These are phyloP conservation scores for Keqinozyma sinolaborantium DNA, from an alignment of 1,139 yeast genomes.

Conservation along the genomic window DNA sequence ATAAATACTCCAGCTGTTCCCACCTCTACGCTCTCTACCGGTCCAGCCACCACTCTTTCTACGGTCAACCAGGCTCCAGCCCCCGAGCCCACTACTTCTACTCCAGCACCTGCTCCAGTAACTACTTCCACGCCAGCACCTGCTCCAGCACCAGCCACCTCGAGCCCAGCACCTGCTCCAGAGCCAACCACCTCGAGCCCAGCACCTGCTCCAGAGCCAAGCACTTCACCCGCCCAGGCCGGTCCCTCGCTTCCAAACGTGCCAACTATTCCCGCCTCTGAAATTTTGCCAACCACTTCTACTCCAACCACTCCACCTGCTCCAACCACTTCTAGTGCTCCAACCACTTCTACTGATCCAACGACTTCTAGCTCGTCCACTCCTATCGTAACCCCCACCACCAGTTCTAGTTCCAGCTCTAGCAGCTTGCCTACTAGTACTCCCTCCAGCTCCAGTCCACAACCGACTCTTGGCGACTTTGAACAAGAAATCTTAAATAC, in stretches of 20 bases:
- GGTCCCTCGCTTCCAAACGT: conserved; percentile 17
- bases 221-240: conserved; percentile 3
- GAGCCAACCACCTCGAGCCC: conserved; percentile 7
- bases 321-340: conserved; percentile 7
- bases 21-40: conserved; percentile 9
- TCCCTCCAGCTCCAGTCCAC: conserved; percentile 9
- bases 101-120: conserved; percentile 12
- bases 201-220: conserved; percentile 5
- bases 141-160: conserved; percentile 7
- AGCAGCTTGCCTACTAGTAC: conserved; percentile 11
- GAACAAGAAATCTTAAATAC: conserved; percentile 37
- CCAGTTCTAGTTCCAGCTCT: conserved; percentile 9
- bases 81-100: conserved; percentile 6
- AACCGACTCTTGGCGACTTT: conserved; percentile 16
- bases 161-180: conserved; percentile 7
- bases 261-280: conserved; percentile 16
- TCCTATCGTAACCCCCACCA: conserved; percentile 11
- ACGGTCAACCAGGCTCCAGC: too few relatives aligned
- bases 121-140: conserved; percentile 14
- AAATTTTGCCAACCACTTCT: conserved; percentile 6
- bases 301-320: conserved; percentile 8
- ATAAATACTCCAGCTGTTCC: conserved; percentile 6
- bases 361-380: conserved; percentile 17
- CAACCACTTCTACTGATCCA: conserved; percentile 9
- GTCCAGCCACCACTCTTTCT: conserved; percentile 7